A percentile compares a stretch with the other conserved stretches of the same genome.
phyloP scores from a whole-genome alignment of 768 basidiomycete genomes.

The Termitomyces sp. region DNA sequence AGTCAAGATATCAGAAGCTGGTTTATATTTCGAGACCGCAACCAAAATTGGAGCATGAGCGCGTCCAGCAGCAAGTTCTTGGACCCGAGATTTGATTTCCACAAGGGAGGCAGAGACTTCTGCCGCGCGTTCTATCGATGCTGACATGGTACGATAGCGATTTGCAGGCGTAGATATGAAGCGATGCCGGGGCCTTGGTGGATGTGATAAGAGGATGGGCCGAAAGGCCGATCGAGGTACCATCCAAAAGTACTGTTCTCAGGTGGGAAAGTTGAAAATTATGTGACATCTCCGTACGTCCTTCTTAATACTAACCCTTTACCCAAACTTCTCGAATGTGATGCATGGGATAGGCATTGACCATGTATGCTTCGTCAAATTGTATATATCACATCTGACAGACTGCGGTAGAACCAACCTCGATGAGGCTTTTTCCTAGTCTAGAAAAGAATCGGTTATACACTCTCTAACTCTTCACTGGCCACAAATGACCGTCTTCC shows the following conservation, averaged over 20 bases:
- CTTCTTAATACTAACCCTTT: neutral
- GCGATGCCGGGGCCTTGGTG: neutral
- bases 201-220: neutral
- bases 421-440: neutral
- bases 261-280: neutral
- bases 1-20: constrained; percentile 80
- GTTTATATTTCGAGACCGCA: constrained; percentile 93
- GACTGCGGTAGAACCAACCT: neutral
- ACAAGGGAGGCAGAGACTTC: constrained; percentile 55
- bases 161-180: constrained; percentile 3
- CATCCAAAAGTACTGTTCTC: constrained; percentile 8
- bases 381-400: neutral
- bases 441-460: neutral
- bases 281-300: neutral
- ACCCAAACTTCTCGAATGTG: neutral
- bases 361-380: neutral
- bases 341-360: neutral
- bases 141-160: constrained; percentile 20
- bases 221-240: constrained; percentile 6
- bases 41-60: constrained; percentile 49
- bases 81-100: constrained; percentile 51
- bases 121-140: constrained; percentile 41
- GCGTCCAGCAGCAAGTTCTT: constrained; percentile 24
- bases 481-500: neutral
- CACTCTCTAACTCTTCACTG: neutral